Conservation (phyloP, 140 eudicot genomes). For the Senecio squalidus region DNA sequence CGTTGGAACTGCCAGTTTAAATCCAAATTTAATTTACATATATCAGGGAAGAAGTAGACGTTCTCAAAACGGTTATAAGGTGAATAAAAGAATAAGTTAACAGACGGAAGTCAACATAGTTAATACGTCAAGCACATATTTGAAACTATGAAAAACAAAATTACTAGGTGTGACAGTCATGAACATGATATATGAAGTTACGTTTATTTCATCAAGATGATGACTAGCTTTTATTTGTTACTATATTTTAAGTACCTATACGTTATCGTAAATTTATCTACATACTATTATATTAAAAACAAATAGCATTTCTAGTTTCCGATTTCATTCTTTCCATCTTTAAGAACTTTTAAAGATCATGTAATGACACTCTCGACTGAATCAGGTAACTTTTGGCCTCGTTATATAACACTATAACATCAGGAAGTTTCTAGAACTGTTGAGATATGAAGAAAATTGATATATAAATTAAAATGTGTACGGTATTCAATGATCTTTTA, state of each 20-base stretch:
- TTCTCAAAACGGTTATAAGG: neutral
- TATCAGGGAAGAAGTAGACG: neutral
- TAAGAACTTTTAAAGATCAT: too few relatives aligned
- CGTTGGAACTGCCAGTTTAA: slow-evolving; percentile 74
- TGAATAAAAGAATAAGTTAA: neutral
- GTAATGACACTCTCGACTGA: too few relatives aligned
- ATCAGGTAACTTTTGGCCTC: too few relatives aligned
- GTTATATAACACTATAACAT: too few relatives aligned
- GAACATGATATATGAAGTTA: neutral
- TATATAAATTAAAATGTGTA: too few relatives aligned
- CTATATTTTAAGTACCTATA: neutral
- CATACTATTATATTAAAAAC: too few relatives aligned
- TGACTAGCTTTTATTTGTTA: neutral
- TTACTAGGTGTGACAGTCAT: neutral
- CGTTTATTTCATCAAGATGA: neutral
- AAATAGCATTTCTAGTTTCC: too few relatives aligned
- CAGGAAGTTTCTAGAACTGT: too few relatives aligned
- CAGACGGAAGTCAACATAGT: neutral
- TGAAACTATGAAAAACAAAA: neutral
- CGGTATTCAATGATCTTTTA: too few relatives aligned
- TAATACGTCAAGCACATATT: neutral
- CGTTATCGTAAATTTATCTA: neutral
- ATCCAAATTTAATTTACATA: neutral
- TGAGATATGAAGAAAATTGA: too few relatives aligned
- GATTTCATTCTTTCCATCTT: too few relatives aligned